A percentile compares a stretch with the other conserved stretches of the same genome.
Evolutionary conservation across 208 protist genomes (phyloP).

Genomic region (Herpetomonas samuelpessoai): DNA sequence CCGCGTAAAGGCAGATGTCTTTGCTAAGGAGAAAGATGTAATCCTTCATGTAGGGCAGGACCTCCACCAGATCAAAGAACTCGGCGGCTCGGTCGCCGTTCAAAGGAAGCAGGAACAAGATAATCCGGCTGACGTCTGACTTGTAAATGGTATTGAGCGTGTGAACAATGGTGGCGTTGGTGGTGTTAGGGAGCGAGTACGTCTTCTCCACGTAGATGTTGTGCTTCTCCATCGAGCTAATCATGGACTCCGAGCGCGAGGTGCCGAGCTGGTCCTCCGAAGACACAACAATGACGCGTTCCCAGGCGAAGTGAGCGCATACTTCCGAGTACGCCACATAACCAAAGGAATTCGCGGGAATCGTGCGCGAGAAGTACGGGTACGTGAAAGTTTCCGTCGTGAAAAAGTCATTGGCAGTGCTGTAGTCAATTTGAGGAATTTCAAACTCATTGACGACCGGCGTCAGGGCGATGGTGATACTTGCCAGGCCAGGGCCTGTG

Average conservation of each 20-base stretch:
- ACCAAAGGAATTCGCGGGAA: conserved; percentile 45
- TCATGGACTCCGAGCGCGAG: conserved; percentile 37
- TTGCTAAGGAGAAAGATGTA: conserved; percentile 76
- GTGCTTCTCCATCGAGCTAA: conserved; percentile 38
- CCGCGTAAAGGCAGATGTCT: conserved; percentile 63
- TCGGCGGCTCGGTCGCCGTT: conserved; percentile 36
- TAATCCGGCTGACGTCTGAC: conserved; percentile 58
- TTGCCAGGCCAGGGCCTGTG: conserved; percentile 51
- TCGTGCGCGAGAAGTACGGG: conserved; percentile 80
- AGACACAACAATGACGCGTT: conserved; percentile 76
- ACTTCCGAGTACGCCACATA: conserved; percentile 57
- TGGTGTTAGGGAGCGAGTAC: conserved; percentile 37
- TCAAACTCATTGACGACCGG: conserved; percentile 81
- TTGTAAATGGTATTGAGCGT: conserved; percentile 68
- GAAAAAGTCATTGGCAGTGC: conserved; percentile 55
- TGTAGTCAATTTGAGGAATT: conserved; percentile 77
- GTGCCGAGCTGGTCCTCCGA: conserved; percentile 58
- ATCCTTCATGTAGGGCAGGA: conserved; percentile 57
- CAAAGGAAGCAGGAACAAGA: conserved; percentile 47
- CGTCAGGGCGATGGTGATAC: conserved; percentile 50
- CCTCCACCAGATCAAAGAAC: conserved; percentile 64
- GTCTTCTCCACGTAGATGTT: conserved; percentile 74
- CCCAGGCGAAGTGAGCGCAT: conserved; percentile 73
- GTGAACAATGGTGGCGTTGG: conserved; percentile 24
- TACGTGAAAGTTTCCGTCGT: conserved; percentile 46